These are phyloP conservation scores for Spathaspora arborariae DNA, from an alignment of 805 yeast genomes.

Conservation along the genomic window DNA sequence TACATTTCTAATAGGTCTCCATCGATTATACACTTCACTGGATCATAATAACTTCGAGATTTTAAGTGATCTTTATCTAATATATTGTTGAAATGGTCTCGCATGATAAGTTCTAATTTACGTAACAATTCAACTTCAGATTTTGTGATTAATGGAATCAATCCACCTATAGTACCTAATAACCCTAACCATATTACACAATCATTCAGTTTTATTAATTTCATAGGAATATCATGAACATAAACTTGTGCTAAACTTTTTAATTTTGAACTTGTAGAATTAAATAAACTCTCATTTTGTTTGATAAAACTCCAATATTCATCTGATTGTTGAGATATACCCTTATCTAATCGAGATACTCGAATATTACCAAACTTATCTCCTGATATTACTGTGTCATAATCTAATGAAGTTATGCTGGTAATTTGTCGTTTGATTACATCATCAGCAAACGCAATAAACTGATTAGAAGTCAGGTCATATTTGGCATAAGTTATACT, in stretches of 20 bases:
- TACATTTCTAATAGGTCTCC: conserved; percentile 80
- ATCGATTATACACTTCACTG: conserved; percentile 72
- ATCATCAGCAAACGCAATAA: conserved; percentile 71
- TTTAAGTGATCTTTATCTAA: conserved; percentile 65
- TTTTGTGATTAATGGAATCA: conserved; percentile 62
- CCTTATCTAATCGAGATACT: conserved; percentile 58
- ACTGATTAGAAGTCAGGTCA: conserved; percentile 44
- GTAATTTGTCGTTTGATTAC: conserved; percentile 64
- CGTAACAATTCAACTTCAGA: conserved; percentile 59
- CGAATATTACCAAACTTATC: conserved; percentile 84
- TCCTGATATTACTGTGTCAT: conserved; percentile 74
- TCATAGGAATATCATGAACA: conserved; percentile 67
- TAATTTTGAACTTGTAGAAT: conserved; percentile 54
- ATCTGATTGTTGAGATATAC: conserved; percentile 45
- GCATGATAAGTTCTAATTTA: conserved; percentile 48
- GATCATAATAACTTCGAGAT: conserved; percentile 79
- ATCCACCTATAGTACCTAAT: conserved; percentile 75
- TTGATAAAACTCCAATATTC: conserved; percentile 42
- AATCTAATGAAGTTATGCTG: conserved; percentile 57
- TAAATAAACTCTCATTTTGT: conserved; percentile 31
- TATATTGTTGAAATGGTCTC: conserved; percentile 31
- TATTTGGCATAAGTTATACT: conserved; percentile 58
- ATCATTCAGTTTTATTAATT: conserved; percentile 60
- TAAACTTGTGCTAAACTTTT: conserved; percentile 53
- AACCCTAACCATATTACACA: conserved; percentile 68